Evolutionary conservation across 345 rosid genomes (phyloP).

Genomic region (Erysimum cheiranthoides): DNA sequence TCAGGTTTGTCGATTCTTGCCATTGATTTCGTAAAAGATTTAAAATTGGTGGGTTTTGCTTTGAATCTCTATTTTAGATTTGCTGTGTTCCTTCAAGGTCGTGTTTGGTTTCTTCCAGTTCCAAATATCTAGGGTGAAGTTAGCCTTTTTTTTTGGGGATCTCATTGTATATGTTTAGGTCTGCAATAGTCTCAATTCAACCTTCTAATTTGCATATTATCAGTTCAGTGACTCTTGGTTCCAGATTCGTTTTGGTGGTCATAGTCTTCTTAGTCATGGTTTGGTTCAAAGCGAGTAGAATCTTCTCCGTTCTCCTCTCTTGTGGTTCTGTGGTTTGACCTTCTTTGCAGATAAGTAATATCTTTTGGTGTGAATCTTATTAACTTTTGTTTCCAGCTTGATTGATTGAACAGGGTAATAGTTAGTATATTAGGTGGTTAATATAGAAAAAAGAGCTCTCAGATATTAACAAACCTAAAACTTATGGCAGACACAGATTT

Average conservation of each 20-base stretch:
- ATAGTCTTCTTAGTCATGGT: slow-evolving; percentile 10
- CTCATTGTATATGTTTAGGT: slow-evolving; percentile 14
- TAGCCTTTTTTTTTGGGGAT: slow-evolving; percentile 5
- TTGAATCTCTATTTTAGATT: slow-evolving; percentile 14
- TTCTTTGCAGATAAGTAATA: slow-evolving; percentile 17
- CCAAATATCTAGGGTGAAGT: slow-evolving; percentile 7
- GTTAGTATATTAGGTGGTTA: slow-evolving; percentile 14
- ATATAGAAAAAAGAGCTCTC: neutral
- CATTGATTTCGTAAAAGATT: slow-evolving; percentile 19
- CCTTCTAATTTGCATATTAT: slow-evolving; percentile 2
- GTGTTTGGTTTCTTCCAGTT: slow-evolving; percentile 25
- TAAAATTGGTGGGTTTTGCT: slow-evolving; percentile 21
- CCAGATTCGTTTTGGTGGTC: slow-evolving; percentile 29
- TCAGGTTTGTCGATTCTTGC: slow-evolving; percentile 45
- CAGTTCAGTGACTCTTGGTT: slow-evolving; percentile 30
- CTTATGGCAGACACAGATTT: slow-evolving; percentile 5
- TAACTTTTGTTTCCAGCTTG: slow-evolving; percentile 8
- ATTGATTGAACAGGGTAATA: neutral
- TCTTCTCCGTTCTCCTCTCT: neutral
- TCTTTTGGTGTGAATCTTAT: neutral
- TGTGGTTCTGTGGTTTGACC: neutral
- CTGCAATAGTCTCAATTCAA: slow-evolving; percentile 7
- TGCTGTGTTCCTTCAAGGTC: neutral
- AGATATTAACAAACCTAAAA: slow-evolving; percentile 3
- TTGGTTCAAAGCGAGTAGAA: neutral